Evolutionary conservation across 345 rosid genomes (phyloP).

Genomic region (Populus euphratica): DNA sequence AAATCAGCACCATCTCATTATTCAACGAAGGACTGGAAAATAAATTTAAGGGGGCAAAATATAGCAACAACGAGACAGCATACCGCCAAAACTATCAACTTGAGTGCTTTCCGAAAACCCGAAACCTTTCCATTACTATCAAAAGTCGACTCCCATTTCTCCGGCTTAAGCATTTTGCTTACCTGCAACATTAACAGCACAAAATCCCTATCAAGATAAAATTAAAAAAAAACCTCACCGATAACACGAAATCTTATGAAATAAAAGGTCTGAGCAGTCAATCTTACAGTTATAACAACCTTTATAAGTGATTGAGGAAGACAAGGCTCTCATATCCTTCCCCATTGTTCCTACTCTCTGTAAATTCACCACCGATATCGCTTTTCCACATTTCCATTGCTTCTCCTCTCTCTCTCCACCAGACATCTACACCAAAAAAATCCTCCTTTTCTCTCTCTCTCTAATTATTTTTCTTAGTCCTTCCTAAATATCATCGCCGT

Average conservation of each 20-base stretch:
- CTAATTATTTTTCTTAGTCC: conserved; percentile 17
- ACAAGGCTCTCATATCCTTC: conserved; percentile 81
- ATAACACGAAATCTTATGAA: background rate
- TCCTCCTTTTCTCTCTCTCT: conserved; percentile 16
- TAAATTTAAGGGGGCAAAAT: background rate
- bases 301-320: conserved; percentile 63
- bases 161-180: conserved; percentile 80
- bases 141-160: conserved; percentile 78
- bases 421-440: conserved; percentile 50
- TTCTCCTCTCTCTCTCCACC: conserved; percentile 40
- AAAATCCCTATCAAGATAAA: background rate
- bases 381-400: conserved; percentile 74
- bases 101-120: conserved; percentile 74
- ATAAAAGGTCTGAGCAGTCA: background rate
- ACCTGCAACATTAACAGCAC: conserved; percentile 41
- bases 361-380: conserved; percentile 52
- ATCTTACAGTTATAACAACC: conserved; percentile 64
- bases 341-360: conserved; percentile 69
- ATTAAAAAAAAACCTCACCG: background rate
- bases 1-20: background rate
- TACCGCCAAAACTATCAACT: conserved; percentile 75
- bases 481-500: conserved; percentile 25
- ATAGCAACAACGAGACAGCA: conserved; percentile 21
- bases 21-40: background rate
- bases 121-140: conserved; percentile 74